Percentiles rank a stretch among this genome's conserved stretches.
These are phyloP conservation scores for Talaromyces sp. DNA, from an alignment of 2,329 filamentous ascomycete genomes.

Conservation along the genomic window DNA sequence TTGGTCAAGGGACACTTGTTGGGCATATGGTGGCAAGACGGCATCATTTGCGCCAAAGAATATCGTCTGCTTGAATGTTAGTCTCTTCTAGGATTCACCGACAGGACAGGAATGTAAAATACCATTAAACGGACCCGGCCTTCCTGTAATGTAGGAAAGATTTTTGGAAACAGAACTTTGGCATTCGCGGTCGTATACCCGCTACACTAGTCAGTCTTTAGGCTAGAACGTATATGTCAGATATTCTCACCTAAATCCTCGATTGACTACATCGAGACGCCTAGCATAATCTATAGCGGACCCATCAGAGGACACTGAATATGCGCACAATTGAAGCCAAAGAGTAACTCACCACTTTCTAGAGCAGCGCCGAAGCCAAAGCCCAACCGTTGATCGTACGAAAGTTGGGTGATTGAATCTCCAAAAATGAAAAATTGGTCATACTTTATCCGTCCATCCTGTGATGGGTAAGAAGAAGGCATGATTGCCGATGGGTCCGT, in stretches of 20 bases:
- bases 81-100: background rate
- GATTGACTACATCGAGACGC: slow-evolving; percentile 79
- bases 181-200: slow-evolving; percentile 78
- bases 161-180: slow-evolving; percentile 63
- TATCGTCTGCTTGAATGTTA: slow-evolving; percentile 53
- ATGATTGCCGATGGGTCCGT: slow-evolving; percentile 10
- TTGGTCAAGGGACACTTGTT: slow-evolving; percentile 72
- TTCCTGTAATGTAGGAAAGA: slow-evolving; percentile 65
- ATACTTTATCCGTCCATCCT: slow-evolving; percentile 38
- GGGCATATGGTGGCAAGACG: slow-evolving; percentile 62
- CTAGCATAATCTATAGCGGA: slow-evolving; percentile 63
- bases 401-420: slow-evolving; percentile 78
- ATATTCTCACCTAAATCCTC: slow-evolving; percentile 63
- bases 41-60: slow-evolving; percentile 93
- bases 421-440: slow-evolving; percentile 81
- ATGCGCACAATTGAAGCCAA: background rate
- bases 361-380: slow-evolving; percentile 73
- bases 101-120: background rate
- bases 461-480: slow-evolving; percentile 3
- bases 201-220: slow-evolving; percentile 32
- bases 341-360: slow-evolving; percentile 57
- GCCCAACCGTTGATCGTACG: slow-evolving; percentile 59
- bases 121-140: slow-evolving; percentile 47
- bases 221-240: background rate
- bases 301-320: slow-evolving; percentile 16